Percentiles rank a stretch among this genome's conserved stretches.
These are phyloP conservation scores for Schizopora paradoxa DNA, from an alignment of 1,284 basidiomycete species.

Conservation along the genomic window DNA sequence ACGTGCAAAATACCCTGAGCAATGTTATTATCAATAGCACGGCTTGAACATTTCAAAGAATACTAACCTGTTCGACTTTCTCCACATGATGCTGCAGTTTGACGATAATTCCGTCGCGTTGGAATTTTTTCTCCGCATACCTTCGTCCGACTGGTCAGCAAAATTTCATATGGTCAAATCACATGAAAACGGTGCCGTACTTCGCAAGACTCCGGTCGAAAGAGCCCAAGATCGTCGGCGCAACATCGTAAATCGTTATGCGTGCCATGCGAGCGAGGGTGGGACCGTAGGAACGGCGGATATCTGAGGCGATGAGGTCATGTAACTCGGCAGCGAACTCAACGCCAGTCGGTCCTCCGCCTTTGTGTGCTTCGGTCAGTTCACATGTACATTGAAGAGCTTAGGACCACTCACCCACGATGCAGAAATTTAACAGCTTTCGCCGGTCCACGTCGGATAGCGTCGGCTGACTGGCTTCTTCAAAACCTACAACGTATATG, in stretches of 20 bases:
- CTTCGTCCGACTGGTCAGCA: slow-evolving; percentile 29
- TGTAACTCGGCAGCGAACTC: slow-evolving; percentile 86
- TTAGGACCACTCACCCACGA: slow-evolving; percentile 57
- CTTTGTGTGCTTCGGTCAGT: slow-evolving; percentile 27
- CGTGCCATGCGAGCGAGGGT: slow-evolving; percentile 53
- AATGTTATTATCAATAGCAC: slow-evolving; percentile 26
- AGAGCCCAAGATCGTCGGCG: slow-evolving; percentile 71
- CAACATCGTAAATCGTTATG: slow-evolving; percentile 80
- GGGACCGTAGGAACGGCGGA: slow-evolving; percentile 56
- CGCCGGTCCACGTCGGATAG: slow-evolving; percentile 60
- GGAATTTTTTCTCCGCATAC: slow-evolving; percentile 70
- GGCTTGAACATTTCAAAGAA: slow-evolving; percentile 27
- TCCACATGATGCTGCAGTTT: slow-evolving; percentile 77
- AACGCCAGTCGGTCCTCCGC: slow-evolving; percentile 74
- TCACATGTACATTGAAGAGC: background rate
- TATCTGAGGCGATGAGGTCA: slow-evolving; percentile 77
- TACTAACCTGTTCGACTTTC: slow-evolving; percentile 58
- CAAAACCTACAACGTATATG: slow-evolving; percentile 49
- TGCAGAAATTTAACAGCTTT: slow-evolving; percentile 71
- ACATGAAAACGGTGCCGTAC: slow-evolving; percentile 33
- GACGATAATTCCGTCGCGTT: slow-evolving; percentile 73
- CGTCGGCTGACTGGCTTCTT: slow-evolving; percentile 71
- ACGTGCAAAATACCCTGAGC: slow-evolving; percentile 53
- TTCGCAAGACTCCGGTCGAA: slow-evolving; percentile 70
- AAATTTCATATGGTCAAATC: background rate